These are phyloP conservation scores for Hordeum pubiflorum DNA, from an alignment of 202 grass and related monocot genomes.

Conservation along the genomic window DNA sequence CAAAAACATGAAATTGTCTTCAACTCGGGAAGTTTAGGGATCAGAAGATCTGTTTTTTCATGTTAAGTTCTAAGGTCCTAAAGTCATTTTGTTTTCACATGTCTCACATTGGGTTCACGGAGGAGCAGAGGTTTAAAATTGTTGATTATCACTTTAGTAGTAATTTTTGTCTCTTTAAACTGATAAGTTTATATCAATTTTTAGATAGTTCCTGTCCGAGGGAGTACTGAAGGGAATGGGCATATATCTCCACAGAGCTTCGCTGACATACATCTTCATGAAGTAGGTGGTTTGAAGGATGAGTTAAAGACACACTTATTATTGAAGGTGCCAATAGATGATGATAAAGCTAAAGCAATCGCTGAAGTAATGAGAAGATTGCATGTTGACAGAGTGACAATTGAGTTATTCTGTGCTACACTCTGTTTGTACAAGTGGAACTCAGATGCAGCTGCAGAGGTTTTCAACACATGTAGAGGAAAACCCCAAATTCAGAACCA, in stretches of 20 bases:
- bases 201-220: slow-evolving; percentile 16
- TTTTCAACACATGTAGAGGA: slow-evolving; percentile 31
- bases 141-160: neutral
- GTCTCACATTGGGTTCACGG: neutral
- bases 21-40: neutral
- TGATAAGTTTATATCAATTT: slow-evolving; percentile 24
- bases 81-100: neutral
- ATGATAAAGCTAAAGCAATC: slow-evolving; percentile 41
- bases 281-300: slow-evolving; percentile 6
- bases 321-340: slow-evolving; percentile 15
- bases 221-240: neutral
- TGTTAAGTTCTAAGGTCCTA: neutral
- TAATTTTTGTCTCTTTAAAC: neutral
- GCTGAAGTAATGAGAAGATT: slow-evolving; percentile 33
- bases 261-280: neutral
- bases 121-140: neutral
- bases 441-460: slow-evolving; percentile 15
- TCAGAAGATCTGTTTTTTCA: neutral
- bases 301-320: slow-evolving; percentile 10
- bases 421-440: slow-evolving; percentile 48
- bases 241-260: slow-evolving; percentile 16
- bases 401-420: slow-evolving; percentile 39
- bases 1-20: neutral
- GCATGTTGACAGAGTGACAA: slow-evolving; percentile 28
- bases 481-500: slow-evolving; percentile 23